Evolutionary conservation across 225 moss, liverwort and hornwort species (phyloP), one percentile per base, ranked within the genome.

Genomic region (Takakia lepidozioides): DNA sequence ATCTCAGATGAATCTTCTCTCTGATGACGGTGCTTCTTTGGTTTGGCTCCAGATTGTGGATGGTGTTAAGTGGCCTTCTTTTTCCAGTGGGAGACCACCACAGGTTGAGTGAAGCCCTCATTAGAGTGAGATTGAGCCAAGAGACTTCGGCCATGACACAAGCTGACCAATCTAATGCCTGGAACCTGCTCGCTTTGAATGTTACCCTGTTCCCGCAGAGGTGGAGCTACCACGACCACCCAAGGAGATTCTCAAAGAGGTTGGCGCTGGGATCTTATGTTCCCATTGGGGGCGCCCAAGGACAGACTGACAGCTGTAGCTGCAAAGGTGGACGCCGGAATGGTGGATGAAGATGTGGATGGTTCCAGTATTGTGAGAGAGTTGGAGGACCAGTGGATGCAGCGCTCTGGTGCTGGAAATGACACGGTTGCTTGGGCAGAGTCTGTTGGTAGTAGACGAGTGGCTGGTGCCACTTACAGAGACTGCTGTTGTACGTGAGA

Each of bases 231-330:
- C 85, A 3, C 73, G 58, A 57, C 69, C 62, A 3, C 65, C 74
- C n/a, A 61, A 52, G 27, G 78, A 78, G 49, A 67, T 75, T 59
- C 45, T 54, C 37, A 58, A 69, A 36, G 26, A 59, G 78, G 69
- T 50, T 93, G 93, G 93, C 67, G 75, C 57, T 93, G 93, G 93
- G 81, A 93, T 55, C 50, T 65, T 25, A 29, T 83, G 40, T 61
- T 68, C 46, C 74, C 76, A 20, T 26, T 28, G n/a, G 43, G 45
- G 17, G n/a, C 46, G 39, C 29, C 39, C 18, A 45, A 20, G 21
- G 66, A 19, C 28, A 41, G 47, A 51, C 68, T 30, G n/a, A n/a
- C n/a, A n/a, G n/a, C n/a, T 60, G 46, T 49, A 60, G 51, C 45
- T 29, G 39, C 54, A 39, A 38, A 24, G 59, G 55, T 50, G 16